phyloP scores from a whole-genome alignment of 2,329 filamentous ascomycete genomes.

The Penicillium sp. region DNA sequence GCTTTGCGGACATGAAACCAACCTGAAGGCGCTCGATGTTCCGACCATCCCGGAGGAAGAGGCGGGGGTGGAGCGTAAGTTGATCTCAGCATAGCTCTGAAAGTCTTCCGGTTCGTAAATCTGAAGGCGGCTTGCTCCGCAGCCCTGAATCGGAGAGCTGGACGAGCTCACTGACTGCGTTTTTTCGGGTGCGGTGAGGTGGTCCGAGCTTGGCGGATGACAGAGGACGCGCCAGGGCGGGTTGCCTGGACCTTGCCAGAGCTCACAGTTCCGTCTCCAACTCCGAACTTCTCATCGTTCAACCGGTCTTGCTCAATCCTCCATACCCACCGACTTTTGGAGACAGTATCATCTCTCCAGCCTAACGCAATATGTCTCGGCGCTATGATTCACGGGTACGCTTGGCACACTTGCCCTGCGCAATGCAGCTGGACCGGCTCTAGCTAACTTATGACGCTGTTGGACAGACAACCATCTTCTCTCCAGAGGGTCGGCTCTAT shows the following conservation, averaged over 20 bases:
- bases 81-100: constrained; percentile 60
- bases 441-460: constrained; percentile 33
- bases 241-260: constrained; percentile 34
- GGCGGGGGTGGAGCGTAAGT: constrained; percentile 65
- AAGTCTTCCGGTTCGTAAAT: neutral
- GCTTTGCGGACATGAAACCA: constrained; percentile 19
- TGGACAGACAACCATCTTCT: constrained; percentile 94
- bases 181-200: constrained; percentile 24
- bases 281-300: constrained; percentile 16
- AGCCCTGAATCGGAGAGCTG: constrained; percentile 8
- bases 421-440: constrained; percentile 24
- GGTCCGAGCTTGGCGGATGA: constrained; percentile 37
- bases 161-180: constrained; percentile 13
- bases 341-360: constrained; percentile 7
- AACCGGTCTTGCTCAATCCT: constrained; percentile 14
- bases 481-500: constrained; percentile 94
- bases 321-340: constrained; percentile 8
- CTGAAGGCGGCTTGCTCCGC: constrained; percentile 1
- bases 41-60: constrained; percentile 79
- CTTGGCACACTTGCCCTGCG: constrained; percentile 16
- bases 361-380: constrained; percentile 67
- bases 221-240: constrained; percentile 35
- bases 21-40: constrained; percentile 80
- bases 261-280: constrained; percentile 24
- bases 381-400: constrained; percentile 94